phyloP scores from a whole-genome alignment of 2,329 filamentous ascomycete genomes.

The Curvularia sp. region DNA sequence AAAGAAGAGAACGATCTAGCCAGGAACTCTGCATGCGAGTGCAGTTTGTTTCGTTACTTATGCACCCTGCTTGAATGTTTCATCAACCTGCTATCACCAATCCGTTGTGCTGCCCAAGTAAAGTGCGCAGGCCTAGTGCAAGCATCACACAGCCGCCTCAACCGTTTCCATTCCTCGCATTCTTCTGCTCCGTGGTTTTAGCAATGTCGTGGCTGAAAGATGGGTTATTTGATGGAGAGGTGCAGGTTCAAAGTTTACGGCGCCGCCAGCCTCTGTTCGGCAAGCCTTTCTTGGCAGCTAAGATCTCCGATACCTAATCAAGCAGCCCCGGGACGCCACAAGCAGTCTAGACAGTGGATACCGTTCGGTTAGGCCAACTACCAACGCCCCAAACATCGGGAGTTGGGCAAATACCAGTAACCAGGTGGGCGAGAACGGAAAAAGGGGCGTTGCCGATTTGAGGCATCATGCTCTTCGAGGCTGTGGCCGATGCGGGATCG shows the following conservation, averaged over 20 bases:
- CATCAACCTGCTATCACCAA: not conserved
- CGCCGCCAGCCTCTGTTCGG: slow-evolving; percentile 1
- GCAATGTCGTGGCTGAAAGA: not conserved
- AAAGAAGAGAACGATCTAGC: not conserved
- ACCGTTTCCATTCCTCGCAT: not conserved
- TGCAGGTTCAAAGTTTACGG: slow-evolving; percentile 5
- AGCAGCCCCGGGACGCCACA: slow-evolving; percentile 1
- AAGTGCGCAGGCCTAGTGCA: not conserved
- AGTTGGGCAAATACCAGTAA: not conserved
- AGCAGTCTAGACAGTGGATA: not conserved
- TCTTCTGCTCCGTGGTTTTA: slow-evolving; percentile 1
- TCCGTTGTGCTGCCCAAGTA: not conserved
- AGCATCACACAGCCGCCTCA: not conserved
- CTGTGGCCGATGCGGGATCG: slow-evolving; percentile 3
- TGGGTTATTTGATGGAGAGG: not conserved
- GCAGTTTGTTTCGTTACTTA: not conserved
- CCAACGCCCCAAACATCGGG: not conserved
- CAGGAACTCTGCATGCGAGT: not conserved
- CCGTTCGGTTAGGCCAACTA: not conserved
- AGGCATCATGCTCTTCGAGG: not conserved
- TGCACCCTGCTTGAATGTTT: not conserved
- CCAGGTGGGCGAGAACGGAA: not conserved
- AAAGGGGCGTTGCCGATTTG: not conserved
- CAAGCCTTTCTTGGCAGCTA: not conserved
- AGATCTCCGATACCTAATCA: not conserved